Percentiles rank a stretch among this genome's conserved stretches.
These are phyloP conservation scores for Mallotus nudiflorus DNA, from an alignment of 345 rosid genomes.

Conservation along the genomic window DNA sequence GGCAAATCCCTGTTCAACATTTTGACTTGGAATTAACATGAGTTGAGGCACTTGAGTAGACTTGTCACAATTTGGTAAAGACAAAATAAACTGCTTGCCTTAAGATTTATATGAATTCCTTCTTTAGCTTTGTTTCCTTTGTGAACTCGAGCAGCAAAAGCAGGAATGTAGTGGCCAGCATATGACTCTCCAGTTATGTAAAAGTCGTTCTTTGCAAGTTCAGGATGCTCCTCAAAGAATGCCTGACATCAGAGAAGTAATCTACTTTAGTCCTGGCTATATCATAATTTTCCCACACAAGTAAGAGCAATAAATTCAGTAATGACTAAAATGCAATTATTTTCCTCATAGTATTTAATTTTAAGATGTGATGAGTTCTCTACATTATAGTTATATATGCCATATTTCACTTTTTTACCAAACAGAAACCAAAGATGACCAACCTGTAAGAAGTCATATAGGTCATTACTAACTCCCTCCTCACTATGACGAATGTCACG, in stretches of 20 bases:
- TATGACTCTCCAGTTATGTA: slow-evolving; percentile 98
- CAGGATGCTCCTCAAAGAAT: slow-evolving; percentile 90
- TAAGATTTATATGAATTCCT: slow-evolving; percentile 82
- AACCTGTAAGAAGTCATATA: slow-evolving; percentile 98
- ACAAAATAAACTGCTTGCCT: slow-evolving; percentile 43
- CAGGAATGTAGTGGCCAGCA: slow-evolving; percentile 99
- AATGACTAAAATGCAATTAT: neutral
- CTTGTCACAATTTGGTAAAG: neutral
- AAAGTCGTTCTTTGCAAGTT: slow-evolving; percentile 71
- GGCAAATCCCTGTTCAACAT: slow-evolving; percentile 78
- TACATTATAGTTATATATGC: neutral
- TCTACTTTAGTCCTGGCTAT: slow-evolving; percentile 9
- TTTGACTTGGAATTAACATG: slow-evolving; percentile 20
- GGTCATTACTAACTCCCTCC: slow-evolving; percentile 83
- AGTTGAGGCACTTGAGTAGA: neutral
- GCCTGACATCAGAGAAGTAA: slow-evolving; percentile 46
- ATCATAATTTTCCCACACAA: neutral
- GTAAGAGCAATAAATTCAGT: neutral
- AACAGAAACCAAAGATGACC: slow-evolving; percentile 10
- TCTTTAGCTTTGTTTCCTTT: slow-evolving; percentile 88
- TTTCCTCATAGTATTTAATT: neutral
- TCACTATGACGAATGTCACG: slow-evolving; percentile 89
- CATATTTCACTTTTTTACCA: neutral
- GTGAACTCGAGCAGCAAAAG: slow-evolving; percentile 92
- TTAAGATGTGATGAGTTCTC: neutral